Percentiles rank a stretch among this genome's conserved stretches.
These are phyloP conservation scores for Komagataella kurtzmanii DNA, from an alignment of 805 yeast genomes.

Conservation along the genomic window DNA sequence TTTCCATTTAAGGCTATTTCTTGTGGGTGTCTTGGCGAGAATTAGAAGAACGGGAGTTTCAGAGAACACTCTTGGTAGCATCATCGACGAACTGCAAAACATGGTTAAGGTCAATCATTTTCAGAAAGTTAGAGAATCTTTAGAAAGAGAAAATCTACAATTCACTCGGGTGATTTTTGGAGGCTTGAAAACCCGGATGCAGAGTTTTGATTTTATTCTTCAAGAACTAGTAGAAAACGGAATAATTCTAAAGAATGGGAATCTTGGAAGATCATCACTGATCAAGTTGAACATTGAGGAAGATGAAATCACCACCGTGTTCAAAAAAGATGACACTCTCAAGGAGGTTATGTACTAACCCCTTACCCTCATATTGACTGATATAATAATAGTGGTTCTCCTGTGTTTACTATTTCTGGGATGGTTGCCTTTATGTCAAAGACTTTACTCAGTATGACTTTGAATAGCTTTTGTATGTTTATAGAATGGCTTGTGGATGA, in stretches of 20 bases:
- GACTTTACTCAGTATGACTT: slow-evolving; percentile 79
- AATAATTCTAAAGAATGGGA: slow-evolving; percentile 51
- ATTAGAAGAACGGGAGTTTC: slow-evolving; percentile 55
- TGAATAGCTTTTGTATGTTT: slow-evolving; percentile 87
- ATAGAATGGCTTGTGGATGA: slow-evolving; percentile 88
- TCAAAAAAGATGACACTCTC: slow-evolving; percentile 41
- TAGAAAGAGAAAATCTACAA: slow-evolving; percentile 11
- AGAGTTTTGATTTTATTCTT: slow-evolving; percentile 46
- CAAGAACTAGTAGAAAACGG: slow-evolving; percentile 73
- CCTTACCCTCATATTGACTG: slow-evolving; percentile 5
- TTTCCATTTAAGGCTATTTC: slow-evolving; percentile 54
- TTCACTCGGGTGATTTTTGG: slow-evolving; percentile 14
- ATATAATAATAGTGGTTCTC: slow-evolving; percentile 85
- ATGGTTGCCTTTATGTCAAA: slow-evolving; percentile 74
- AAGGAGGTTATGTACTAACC: slow-evolving; percentile 11
- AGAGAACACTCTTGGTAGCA: slow-evolving; percentile 62
- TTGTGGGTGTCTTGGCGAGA: slow-evolving; percentile 55
- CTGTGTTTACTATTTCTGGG: slow-evolving; percentile 72
- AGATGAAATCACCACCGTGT: slow-evolving; percentile 50
- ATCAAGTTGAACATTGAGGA: slow-evolving; percentile 57
- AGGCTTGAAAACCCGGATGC: slow-evolving; percentile 27
- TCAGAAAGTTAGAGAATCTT: slow-evolving; percentile 14
- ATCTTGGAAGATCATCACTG: slow-evolving; percentile 55
- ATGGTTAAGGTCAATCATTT: slow-evolving; percentile 14
- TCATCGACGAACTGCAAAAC: slow-evolving; percentile 61